Conservation (phyloP, 2,329 filamentous ascomycete species). For the Apiospora phragmitis region DNA sequence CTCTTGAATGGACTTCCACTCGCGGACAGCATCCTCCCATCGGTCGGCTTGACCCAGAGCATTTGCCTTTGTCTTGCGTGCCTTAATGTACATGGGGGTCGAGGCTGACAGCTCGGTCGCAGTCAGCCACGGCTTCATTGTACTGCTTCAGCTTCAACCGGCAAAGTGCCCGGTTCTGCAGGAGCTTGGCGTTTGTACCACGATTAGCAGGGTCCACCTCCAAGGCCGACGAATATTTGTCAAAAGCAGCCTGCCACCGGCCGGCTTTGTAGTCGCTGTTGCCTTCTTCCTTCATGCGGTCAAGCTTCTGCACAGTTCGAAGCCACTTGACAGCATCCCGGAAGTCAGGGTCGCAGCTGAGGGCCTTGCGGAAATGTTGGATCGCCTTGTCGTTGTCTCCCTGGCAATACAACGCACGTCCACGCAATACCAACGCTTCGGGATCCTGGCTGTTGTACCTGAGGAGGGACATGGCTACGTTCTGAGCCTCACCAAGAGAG, state of each 20-base stretch:
- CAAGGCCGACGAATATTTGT: conserved; percentile 81
- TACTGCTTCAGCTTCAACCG: conserved; percentile 82
- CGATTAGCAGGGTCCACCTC: conserved; percentile 86
- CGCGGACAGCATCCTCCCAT: conserved; percentile 89
- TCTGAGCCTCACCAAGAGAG: conserved; percentile 86
- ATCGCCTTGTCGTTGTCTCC: conserved; percentile 95
- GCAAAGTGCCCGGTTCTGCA: conserved; percentile 90
- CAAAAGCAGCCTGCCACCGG: conserved; percentile 76
- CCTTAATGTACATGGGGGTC: conserved; percentile 87
- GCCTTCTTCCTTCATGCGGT: conserved; percentile 91
- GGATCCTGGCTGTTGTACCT: conserved; percentile 88
- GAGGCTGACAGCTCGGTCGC: conserved; percentile 77
- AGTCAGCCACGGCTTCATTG: conserved; percentile 79
- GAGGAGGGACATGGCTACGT: conserved; percentile 84
- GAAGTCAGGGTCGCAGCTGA: conserved; percentile 90
- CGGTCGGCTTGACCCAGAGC: conserved; percentile 80
- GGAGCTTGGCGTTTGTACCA: conserved; percentile 89
- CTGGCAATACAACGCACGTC: conserved; percentile 82
- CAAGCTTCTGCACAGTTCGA: conserved; percentile 85
- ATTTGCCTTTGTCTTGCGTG: conserved; percentile 90
- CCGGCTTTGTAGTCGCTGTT: conserved; percentile 88
- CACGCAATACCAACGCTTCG: conserved; percentile 87
- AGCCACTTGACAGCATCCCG: conserved; percentile 86
- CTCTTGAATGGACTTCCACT: conserved; percentile 86
- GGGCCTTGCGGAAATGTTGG: conserved; percentile 85